These are phyloP conservation scores for Hypoxylon sp. DNA, from an alignment of 2,329 filamentous ascomycete genomes.

Conservation along the genomic window DNA sequence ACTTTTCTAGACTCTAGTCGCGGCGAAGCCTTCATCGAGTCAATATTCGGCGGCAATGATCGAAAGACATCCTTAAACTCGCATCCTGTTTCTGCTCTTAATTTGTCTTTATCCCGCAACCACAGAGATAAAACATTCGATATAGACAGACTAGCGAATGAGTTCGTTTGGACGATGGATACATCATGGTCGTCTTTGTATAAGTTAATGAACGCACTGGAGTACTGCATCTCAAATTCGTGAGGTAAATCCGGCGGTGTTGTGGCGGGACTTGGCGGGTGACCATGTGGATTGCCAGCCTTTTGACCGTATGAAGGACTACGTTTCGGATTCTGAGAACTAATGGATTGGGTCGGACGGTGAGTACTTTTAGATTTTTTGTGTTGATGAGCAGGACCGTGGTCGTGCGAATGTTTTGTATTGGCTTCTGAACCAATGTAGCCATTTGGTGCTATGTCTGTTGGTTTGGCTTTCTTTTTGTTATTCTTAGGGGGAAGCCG, in stretches of 20 bases:
- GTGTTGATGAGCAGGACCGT: slow-evolving; percentile 68
- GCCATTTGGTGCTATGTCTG: slow-evolving; percentile 77
- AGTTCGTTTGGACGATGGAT: slow-evolving; percentile 77
- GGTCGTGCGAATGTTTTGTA: slow-evolving; percentile 63
- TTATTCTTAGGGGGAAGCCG: slow-evolving; percentile 83
- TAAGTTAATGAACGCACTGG: slow-evolving; percentile 80
- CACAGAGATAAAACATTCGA: slow-evolving; percentile 82
- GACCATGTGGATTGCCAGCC: slow-evolving; percentile 69
- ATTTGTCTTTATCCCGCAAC: slow-evolving; percentile 80
- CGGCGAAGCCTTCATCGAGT: slow-evolving; percentile 61
- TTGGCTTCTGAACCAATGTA: slow-evolving; percentile 72
- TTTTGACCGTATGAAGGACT: slow-evolving; percentile 76
- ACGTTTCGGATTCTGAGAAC: slow-evolving; percentile 76
- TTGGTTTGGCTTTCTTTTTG: slow-evolving; percentile 89
- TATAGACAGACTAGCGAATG: slow-evolving; percentile 81
- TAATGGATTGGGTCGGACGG: slow-evolving; percentile 81
- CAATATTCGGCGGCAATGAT: slow-evolving; percentile 61
- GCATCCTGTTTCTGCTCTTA: slow-evolving; percentile 77
- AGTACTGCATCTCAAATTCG: slow-evolving; percentile 78
- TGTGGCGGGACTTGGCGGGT: slow-evolving; percentile 82
- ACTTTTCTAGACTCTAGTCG: slow-evolving; percentile 69
- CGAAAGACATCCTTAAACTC: slow-evolving; percentile 79
- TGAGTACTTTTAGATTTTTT: slow-evolving; percentile 90
- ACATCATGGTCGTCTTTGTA: slow-evolving; percentile 74
- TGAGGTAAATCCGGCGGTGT: slow-evolving; percentile 77